These are phyloP conservation scores for Crucihimalaya himalaica DNA, from an alignment of 345 rosid genomes.

Conservation along the genomic window DNA sequence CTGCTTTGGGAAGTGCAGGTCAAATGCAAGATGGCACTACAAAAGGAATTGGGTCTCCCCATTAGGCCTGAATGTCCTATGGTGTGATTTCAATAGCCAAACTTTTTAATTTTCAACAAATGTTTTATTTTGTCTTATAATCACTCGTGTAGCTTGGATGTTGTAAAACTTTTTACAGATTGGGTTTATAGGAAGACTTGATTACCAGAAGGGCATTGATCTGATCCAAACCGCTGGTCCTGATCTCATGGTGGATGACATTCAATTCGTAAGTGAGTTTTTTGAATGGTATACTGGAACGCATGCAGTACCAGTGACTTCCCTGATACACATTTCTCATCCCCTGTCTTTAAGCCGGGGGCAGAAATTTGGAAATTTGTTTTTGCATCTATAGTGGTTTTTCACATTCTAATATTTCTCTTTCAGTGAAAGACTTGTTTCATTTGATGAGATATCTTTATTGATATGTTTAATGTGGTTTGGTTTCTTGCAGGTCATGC, in stretches of 20 bases:
- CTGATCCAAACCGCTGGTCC: conserved; percentile 65
- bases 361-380: not conserved
- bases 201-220: conserved; percentile 95
- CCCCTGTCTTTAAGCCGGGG: not conserved
- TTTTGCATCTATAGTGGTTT: not conserved
- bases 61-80: conserved; percentile 80
- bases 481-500: conserved; percentile 73
- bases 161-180: conserved; percentile 47
- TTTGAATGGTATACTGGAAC: not conserved
- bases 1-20: conserved; percentile 51
- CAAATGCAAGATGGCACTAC: conserved; percentile 83
- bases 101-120: not conserved
- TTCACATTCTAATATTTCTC: not conserved
- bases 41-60: conserved; percentile 88
- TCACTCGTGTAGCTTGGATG: conserved; percentile 6
- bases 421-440: not conserved
- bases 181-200: conserved; percentile 95
- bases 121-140: not conserved
- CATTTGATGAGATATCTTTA: not conserved
- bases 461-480: not conserved
- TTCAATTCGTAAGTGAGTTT: conserved; percentile 86
- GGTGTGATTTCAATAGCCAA: conserved; percentile 47
- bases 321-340: not conserved
- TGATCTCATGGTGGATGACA: conserved; percentile 81
- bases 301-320: not conserved